Evolutionary conservation across 805 yeast genomes (phyloP).

Genomic region (Candida nonsorbophila): DNA sequence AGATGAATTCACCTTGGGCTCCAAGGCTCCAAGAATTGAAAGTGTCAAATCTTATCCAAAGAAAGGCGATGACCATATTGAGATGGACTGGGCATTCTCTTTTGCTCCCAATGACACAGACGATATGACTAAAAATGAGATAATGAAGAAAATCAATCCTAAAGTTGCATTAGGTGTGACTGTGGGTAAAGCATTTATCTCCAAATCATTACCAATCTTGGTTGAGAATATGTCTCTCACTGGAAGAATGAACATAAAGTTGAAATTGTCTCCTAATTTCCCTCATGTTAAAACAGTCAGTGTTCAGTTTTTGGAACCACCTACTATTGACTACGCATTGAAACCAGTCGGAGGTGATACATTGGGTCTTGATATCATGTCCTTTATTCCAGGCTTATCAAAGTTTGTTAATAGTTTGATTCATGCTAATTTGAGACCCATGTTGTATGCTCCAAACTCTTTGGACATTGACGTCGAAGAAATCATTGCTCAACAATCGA

Average conservation of each 20-base stretch:
- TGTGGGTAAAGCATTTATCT: constrained; percentile 74
- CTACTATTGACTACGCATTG: constrained; percentile 70
- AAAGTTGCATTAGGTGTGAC: constrained; percentile 78
- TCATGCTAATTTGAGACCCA: constrained; percentile 67
- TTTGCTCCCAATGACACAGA: constrained; percentile 80
- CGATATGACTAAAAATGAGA: constrained; percentile 75
- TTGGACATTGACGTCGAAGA: constrained; percentile 72
- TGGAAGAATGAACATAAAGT: constrained; percentile 61
- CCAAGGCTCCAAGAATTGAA: constrained; percentile 73
- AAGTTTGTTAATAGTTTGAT: constrained; percentile 65
- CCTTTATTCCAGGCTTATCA: constrained; percentile 74
- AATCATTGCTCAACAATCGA: constrained; percentile 54
- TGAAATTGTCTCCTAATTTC: constrained; percentile 57
- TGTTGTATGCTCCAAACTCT: constrained; percentile 79
- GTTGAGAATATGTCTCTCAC: constrained; percentile 76
- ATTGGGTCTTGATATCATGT: constrained; percentile 81
- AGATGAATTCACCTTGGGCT: constrained; percentile 75
- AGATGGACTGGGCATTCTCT: constrained; percentile 81
- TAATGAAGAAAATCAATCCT: constrained; percentile 67
- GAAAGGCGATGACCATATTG: constrained; percentile 60
- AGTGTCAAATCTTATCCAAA: constrained; percentile 70
- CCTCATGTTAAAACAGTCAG: constrained; percentile 78
- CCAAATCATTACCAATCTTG: constrained; percentile 69
- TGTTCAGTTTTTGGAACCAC: constrained; percentile 70
- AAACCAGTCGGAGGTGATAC: constrained; percentile 89